Percentiles rank a stretch among this genome's conserved stretches.
Evolutionary conservation across 257 asterid species (phyloP).

Genomic region (Gentiana macrophylla): DNA sequence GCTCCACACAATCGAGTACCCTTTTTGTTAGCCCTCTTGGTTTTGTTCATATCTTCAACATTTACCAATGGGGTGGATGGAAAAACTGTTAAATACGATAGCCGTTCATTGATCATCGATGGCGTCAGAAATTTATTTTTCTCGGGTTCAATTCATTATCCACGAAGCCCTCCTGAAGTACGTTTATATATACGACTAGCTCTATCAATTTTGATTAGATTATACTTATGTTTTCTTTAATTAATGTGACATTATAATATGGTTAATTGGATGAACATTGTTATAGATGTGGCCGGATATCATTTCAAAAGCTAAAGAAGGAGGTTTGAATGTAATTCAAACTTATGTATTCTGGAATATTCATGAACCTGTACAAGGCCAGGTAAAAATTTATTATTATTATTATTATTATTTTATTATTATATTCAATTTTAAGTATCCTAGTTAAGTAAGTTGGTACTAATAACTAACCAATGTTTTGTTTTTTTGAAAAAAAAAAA

Average conservation of each 20-base stretch:
- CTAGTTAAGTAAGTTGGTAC: too few relatives aligned
- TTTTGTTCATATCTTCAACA: too few relatives aligned
- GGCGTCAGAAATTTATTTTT: constrained; percentile 65
- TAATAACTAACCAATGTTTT: too few relatives aligned
- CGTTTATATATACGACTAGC: not conserved
- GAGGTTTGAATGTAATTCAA: constrained; percentile 71
- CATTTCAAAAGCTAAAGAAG: constrained; percentile 48
- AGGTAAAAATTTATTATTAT: constrained; percentile 23
- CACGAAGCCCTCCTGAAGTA: constrained; percentile 79
- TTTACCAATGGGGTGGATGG: too few relatives aligned
- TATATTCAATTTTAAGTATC: too few relatives aligned
- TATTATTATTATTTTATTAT: too few relatives aligned
- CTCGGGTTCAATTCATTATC: constrained; percentile 87
- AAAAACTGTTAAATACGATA: constrained; percentile 38
- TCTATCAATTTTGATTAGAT: not conserved
- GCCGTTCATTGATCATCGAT: constrained; percentile 57
- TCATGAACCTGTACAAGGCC: constrained; percentile 77
- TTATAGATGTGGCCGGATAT: constrained; percentile 79
- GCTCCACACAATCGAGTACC: too few relatives aligned
- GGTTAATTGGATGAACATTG: not conserved
- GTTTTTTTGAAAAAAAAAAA: too few relatives aligned
- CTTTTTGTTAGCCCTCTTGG: too few relatives aligned
- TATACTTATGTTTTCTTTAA: too few relatives aligned
- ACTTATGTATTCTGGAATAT: constrained; percentile 88
- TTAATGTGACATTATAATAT: not conserved